Conservation (phyloP, 345 rosid genomes). For the Arabidopsis suecica region DNA sequence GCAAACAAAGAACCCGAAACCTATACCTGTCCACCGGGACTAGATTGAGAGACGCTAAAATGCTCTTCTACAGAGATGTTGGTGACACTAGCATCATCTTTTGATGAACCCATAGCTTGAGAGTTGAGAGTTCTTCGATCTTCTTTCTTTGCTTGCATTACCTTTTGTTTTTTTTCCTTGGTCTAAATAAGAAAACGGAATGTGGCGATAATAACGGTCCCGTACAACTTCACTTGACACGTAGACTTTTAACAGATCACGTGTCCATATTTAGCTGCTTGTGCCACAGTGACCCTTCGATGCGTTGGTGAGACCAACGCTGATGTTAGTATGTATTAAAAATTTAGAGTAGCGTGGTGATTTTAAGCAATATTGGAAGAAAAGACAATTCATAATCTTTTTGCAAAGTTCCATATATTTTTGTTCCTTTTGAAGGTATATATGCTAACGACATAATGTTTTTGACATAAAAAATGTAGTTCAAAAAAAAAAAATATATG, state of each 20-base stretch:
- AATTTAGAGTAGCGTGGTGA: too few relatives aligned
- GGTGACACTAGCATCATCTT: conserved; percentile 13
- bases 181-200: conserved; percentile 3
- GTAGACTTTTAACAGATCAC: conserved; percentile 1
- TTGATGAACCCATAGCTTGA: conserved; percentile 22
- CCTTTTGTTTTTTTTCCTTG: neutral
- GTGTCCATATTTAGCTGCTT: conserved; percentile 2
- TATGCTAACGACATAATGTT: neutral
- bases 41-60: conserved; percentile 33
- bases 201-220: neutral
- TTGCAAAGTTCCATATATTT: neutral
- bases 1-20: too few relatives aligned
- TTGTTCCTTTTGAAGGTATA: too few relatives aligned
- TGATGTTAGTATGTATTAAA: neutral
- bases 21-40: conserved; percentile 30
- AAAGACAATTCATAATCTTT: too few relatives aligned
- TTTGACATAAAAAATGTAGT: neutral
- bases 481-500: too few relatives aligned
- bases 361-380: too few relatives aligned
- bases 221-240: conserved; percentile 17
- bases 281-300: conserved; percentile 13
- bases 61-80: conserved; percentile 35
- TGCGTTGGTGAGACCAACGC: neutral
- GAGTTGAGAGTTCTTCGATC: neutral
- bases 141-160: neutral